Evolutionary conservation across 768 basidiomycete species (phyloP).

Genomic region (Suillus hirtellus): DNA sequence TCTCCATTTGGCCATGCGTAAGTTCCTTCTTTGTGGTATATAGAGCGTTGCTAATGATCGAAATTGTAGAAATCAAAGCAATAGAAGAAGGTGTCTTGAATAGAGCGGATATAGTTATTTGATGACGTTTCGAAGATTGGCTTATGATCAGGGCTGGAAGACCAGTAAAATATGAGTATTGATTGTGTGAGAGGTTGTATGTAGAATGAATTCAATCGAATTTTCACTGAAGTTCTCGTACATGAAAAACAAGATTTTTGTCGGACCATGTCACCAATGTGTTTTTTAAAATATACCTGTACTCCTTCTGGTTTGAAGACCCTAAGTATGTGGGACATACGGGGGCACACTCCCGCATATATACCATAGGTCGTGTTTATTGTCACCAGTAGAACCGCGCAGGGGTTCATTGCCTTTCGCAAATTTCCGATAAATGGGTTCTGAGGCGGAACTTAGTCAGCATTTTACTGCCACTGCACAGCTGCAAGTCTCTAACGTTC

Average conservation of each 20-base stretch:
- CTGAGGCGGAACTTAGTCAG: too few species aligned
- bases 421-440: too few species aligned
- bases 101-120: conserved; percentile 4
- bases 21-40: conserved; percentile 15
- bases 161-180: neutral
- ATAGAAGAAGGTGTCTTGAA: conserved; percentile 28
- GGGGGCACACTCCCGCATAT: too few species aligned
- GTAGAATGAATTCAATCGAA: neutral
- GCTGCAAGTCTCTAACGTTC: too few species aligned
- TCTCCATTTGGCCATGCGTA: conserved; percentile 31
- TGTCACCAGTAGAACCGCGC: too few species aligned
- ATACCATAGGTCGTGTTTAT: too few species aligned
- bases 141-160: neutral
- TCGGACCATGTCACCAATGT: too few species aligned
- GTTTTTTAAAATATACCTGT: too few species aligned
- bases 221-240: neutral
- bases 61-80: conserved; percentile 28
- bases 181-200: neutral
- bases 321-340: too few species aligned
- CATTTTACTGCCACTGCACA: too few species aligned
- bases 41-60: neutral
- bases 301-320: too few species aligned
- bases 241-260: neutral
- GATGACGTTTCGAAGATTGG: neutral
- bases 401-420: too few species aligned